phyloP scores from a whole-genome alignment of 2,329 filamentous ascomycete species.

The Trichoderma semiorbis region DNA sequence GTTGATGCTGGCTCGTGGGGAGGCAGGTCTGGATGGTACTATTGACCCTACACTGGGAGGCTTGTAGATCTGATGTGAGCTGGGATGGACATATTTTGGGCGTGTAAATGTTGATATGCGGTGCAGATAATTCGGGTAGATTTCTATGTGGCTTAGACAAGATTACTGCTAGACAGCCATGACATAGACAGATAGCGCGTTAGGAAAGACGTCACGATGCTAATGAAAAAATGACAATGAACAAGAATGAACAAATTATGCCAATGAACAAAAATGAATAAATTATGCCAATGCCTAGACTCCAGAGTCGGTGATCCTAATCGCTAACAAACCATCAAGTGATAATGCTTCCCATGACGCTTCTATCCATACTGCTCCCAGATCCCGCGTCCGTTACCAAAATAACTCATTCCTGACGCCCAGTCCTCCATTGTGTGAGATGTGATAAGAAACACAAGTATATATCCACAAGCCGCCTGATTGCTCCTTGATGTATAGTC shows the following conservation, averaged over 20 bases:
- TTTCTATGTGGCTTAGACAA: not conserved
- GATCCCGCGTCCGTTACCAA: not conserved
- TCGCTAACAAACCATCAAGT: not conserved
- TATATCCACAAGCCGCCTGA: slow-evolving; percentile 25
- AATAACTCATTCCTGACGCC: not conserved
- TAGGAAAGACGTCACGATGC: not conserved
- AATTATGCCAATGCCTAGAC: not conserved
- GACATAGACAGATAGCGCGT: not conserved
- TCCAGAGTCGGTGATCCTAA: not conserved
- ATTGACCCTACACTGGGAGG: slow-evolving; percentile 34
- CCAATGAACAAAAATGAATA: not conserved
- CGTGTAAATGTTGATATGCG: too few species aligned
- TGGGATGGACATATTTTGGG: not conserved
- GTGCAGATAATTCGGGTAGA: not conserved
- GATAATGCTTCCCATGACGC: not conserved
- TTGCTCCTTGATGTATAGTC: slow-evolving; percentile 21
- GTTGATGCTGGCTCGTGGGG: slow-evolving; percentile 35
- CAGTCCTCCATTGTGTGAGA: not conserved
- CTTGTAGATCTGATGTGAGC: not conserved
- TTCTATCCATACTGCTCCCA: not conserved
- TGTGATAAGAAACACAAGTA: not conserved
- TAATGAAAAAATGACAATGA: not conserved
- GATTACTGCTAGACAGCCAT: not conserved
- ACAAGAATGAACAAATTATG: not conserved
- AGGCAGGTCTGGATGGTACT: slow-evolving; percentile 24